Percentiles rank a stretch among this genome's conserved stretches.
Evolutionary conservation across 257 asterid species (phyloP).

Genomic region (Primulina huaijiensis): DNA sequence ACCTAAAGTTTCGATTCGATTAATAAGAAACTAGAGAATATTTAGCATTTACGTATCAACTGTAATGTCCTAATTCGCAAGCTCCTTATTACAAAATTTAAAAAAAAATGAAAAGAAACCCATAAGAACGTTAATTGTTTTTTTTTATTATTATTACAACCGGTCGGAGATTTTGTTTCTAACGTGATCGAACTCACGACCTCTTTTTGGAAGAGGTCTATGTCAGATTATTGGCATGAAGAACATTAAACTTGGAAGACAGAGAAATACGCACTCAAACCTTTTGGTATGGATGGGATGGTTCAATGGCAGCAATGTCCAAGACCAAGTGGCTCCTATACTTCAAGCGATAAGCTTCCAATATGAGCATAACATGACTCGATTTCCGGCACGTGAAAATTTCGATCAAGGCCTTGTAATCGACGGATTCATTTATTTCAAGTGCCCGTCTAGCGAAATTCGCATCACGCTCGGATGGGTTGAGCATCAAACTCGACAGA

Average conservation of each 20-base stretch:
- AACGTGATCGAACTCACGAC: no score
- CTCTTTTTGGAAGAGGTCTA: no score
- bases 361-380: slow-evolving; percentile 64
- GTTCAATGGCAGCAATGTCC: slow-evolving; percentile 56
- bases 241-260: no score
- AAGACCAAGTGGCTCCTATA: slow-evolving; percentile 44
- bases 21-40: not conserved
- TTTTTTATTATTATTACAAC: no score
- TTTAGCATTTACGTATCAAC: no score
- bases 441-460: slow-evolving; percentile 54
- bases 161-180: no score
- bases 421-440: slow-evolving; percentile 12
- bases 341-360: slow-evolving; percentile 50
- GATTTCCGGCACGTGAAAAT: slow-evolving; percentile 62
- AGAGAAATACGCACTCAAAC: slow-evolving; percentile 20
- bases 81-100: no score
- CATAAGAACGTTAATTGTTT: no score
- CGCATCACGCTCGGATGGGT: slow-evolving; percentile 61
- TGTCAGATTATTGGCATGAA: no score
- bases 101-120: no score
- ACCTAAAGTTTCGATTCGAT: not conserved
- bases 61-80: not conserved
- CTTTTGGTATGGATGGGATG: slow-evolving; percentile 63
- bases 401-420: slow-evolving; percentile 49
- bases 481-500: slow-evolving; percentile 36